Evolutionary conservation across 2,329 filamentous ascomycete species (phyloP), one percentile per base, ranked within the genome.

Genomic region (Didymella sp.): DNA sequence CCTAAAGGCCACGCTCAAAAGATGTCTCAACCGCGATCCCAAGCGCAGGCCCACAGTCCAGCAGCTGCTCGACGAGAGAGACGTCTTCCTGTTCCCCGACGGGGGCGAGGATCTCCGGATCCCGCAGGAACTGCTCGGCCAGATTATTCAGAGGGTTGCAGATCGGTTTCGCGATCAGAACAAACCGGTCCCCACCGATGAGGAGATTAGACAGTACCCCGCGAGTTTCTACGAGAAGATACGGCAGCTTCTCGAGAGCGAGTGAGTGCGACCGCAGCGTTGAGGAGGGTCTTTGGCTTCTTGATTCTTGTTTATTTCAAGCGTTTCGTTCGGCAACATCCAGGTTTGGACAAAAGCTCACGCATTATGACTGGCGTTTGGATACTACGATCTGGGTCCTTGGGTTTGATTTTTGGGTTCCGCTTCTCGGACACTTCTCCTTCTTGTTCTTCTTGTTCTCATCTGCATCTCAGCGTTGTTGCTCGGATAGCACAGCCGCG

Each of bases 81-180:
- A 88, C 63, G 77, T 80, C 2, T 88, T 85, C 63, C 68, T 88
- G 51, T 82, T 85, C 60, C 86, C 86, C 0, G 85, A 87, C 41
- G 33, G 77, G 73, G 54, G 82, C 81, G 48, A 80, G 73, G 56
- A 84, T 82, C 60, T 84, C 74, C 12, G 80, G 3, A 77, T 78
- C 21, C 67, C 72, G 2, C 68, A 87, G 68, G 84, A 86, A n/a
- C 77, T 87, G 68, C 76, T 88, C 4, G 81, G 79, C 2, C 81
- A 85, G 60, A 85, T 88, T 28, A 80, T 88, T 60, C 78, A 80
- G 48, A 83, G 84, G 44, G 84, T 88, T 15, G 81, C 86, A 4
- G 82, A 85, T 58, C 81, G 87, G 60, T 87, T 85, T 67, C 76
- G 81, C 27, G 82, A 83, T 63, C 68, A 73, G 8, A 76, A 73